phyloP scores from a whole-genome alignment of 139 green algal genomes.

The Chlamydomonas sp. region DNA sequence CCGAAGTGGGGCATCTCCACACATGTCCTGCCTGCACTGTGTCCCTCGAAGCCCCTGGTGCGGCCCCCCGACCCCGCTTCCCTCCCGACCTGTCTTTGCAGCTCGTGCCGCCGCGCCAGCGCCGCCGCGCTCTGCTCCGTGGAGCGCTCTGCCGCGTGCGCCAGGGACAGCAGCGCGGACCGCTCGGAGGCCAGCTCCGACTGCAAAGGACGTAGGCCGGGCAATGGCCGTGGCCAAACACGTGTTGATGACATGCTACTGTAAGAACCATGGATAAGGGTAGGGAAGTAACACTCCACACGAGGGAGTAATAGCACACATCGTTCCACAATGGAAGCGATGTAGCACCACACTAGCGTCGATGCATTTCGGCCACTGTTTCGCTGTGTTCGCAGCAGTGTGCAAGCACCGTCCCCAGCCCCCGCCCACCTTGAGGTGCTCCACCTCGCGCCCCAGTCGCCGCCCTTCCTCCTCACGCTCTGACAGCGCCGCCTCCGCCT shows the following conservation, averaged over 20 bases:
- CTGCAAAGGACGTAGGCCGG: not conserved
- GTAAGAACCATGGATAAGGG: too few relatives aligned
- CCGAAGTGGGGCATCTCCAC: too few relatives aligned
- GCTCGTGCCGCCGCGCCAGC: not conserved
- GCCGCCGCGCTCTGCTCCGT: not conserved
- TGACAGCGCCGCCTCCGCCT: not conserved
- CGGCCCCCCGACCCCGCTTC: not conserved
- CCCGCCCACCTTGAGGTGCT: too few relatives aligned
- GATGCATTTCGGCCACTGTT: too few relatives aligned
- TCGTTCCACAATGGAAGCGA: too few relatives aligned
- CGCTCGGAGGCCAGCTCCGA: constrained; percentile 1
- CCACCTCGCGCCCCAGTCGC: too few relatives aligned
- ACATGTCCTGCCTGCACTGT: too few relatives aligned
- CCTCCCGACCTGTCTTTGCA: constrained; percentile 16
- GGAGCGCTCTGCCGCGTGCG: not conserved
- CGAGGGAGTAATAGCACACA: too few relatives aligned
- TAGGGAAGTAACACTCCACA: too few relatives aligned
- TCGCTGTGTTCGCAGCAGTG: not conserved
- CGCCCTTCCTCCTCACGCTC: too few relatives aligned
- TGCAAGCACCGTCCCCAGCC: not conserved
- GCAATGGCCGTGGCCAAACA: not conserved
- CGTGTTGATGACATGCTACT: not conserved
- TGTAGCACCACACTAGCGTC: too few relatives aligned
- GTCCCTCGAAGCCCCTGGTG: not conserved
- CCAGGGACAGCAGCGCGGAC: not conserved